These are phyloP conservation scores for Zasmidium cellare DNA, from an alignment of 2,329 filamentous ascomycete species.

Conservation along the genomic window DNA sequence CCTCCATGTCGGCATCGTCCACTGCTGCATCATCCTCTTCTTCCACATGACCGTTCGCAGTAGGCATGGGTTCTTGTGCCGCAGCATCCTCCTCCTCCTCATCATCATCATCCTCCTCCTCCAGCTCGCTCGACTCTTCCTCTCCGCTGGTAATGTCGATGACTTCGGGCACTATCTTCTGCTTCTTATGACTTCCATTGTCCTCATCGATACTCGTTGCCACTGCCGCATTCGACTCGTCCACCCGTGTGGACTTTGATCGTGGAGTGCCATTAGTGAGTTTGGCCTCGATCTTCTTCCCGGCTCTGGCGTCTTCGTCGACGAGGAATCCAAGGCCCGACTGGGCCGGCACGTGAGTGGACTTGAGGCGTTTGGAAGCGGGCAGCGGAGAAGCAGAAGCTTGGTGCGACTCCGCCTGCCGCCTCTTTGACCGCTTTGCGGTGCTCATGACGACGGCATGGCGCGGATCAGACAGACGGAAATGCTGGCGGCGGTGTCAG, in stretches of 20 bases:
- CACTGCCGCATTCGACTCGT: conserved; percentile 59
- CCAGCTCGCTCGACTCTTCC: conserved; percentile 38
- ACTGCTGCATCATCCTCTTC: conserved; percentile 28
- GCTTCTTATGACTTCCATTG: neutral
- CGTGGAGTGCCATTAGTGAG: conserved; percentile 56
- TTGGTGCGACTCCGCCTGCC: conserved; percentile 27
- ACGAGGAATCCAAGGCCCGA: conserved; percentile 35
- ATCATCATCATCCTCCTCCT: conserved; percentile 24
- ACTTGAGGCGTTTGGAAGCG: conserved; percentile 35
- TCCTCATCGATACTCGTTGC: conserved; percentile 29
- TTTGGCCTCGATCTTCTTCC: conserved; percentile 44
- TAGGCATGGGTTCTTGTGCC: conserved; percentile 2
- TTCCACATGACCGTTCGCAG: conserved; percentile 23
- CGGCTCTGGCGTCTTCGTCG: conserved; percentile 35
- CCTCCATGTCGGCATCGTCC: conserved; percentile 24
- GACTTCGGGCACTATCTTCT: conserved; percentile 19
- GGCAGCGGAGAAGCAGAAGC: conserved; percentile 28
- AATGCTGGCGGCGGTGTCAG: conserved; percentile 4
- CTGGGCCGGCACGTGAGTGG: conserved; percentile 32
- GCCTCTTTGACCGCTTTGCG: conserved; percentile 33
- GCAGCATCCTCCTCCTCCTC: neutral
- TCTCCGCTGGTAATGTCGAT: conserved; percentile 51
- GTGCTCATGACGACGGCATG: conserved; percentile 37
- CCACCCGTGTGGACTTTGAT: conserved; percentile 52
- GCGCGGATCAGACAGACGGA: conserved; percentile 4